These are phyloP conservation scores for Ilex asprella DNA, from an alignment of 257 asterid genomes.

Conservation along the genomic window DNA sequence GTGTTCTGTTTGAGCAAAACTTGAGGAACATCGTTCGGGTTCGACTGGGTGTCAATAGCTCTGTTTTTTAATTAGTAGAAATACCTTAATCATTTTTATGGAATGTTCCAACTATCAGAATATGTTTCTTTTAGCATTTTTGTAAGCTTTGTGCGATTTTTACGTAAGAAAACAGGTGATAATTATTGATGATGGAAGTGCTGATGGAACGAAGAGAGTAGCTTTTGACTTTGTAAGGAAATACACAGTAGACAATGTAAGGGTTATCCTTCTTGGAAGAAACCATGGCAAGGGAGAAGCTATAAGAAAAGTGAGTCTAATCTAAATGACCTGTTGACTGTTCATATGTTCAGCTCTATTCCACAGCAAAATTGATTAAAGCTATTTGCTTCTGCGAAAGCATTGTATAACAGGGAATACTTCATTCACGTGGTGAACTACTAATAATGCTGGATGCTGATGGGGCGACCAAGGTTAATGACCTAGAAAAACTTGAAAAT, in stretches of 20 bases:
- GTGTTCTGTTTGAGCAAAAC: too few species aligned
- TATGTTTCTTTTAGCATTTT: too few species aligned
- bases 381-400: conserved; percentile 73
- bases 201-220: conserved; percentile 74
- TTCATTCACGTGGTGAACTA: conserved; percentile 96
- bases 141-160: too few species aligned
- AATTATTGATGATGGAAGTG: conserved; percentile 92
- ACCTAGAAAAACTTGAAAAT: conserved; percentile 93
- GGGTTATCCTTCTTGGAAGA: conserved; percentile 83
- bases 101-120: too few species aligned
- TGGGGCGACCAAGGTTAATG: conserved; percentile 87
- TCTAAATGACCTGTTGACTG: conserved; percentile 9
- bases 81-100: too few species aligned
- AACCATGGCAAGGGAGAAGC: conserved; percentile 99
- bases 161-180: conserved; percentile 44
- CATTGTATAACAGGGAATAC: conserved; percentile 93
- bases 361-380: conserved; percentile 31
- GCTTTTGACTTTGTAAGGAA: conserved; percentile 86
- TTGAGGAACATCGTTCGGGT: too few species aligned
- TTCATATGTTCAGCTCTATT: neutral
- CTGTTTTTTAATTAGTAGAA: too few species aligned
- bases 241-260: conserved; percentile 71
- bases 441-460: conserved; percentile 99
- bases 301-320: conserved; percentile 81
- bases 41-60: too few species aligned